Evolutionary conservation across 1,284 basidiomycete genomes (phyloP).

Genomic region (Ganoderma lucidum): DNA sequence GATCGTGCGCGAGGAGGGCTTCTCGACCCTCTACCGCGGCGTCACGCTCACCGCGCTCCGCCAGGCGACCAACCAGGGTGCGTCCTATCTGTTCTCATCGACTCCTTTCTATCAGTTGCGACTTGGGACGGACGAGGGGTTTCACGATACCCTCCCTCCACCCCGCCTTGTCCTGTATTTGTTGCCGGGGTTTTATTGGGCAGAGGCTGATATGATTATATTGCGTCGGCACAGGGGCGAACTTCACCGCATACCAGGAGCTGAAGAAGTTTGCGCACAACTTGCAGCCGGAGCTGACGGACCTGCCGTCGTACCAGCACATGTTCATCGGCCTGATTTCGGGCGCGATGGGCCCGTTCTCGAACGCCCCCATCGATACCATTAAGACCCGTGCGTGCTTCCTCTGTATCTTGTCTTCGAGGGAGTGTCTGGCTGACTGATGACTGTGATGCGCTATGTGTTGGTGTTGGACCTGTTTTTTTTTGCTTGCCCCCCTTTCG

Average conservation of each 20-base stretch:
- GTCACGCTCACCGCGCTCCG: slow-evolving; percentile 93
- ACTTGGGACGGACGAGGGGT: no score
- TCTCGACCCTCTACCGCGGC: slow-evolving; percentile 89
- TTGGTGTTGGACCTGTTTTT: background rate
- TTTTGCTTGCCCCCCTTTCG: background rate
- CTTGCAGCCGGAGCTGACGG: slow-evolving; percentile 77
- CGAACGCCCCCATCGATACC: slow-evolving; percentile 97
- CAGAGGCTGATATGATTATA: no score
- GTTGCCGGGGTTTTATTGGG: background rate
- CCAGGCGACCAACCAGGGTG: slow-evolving; percentile 98
- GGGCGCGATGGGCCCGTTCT: slow-evolving; percentile 97
- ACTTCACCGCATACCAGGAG: slow-evolving; percentile 99
- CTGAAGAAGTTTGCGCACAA: slow-evolving; percentile 85
- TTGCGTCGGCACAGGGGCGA: slow-evolving; percentile 71
- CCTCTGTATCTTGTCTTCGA: background rate
- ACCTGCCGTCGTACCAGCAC: slow-evolving; percentile 94
- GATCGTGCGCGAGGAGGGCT: slow-evolving; percentile 94
- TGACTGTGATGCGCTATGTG: background rate
- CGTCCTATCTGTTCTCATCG: slow-evolving; percentile 24
- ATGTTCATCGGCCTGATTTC: slow-evolving; percentile 95
- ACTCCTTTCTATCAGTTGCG: no score
- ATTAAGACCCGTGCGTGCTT: slow-evolving; percentile 87
- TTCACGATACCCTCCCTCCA: no score
- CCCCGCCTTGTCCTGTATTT: no score
- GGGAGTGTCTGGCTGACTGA: slow-evolving; percentile 1